Evolutionary conservation across 257 asterid genomes (phyloP).

Genomic region (Nyctanthes arbortristis): DNA sequence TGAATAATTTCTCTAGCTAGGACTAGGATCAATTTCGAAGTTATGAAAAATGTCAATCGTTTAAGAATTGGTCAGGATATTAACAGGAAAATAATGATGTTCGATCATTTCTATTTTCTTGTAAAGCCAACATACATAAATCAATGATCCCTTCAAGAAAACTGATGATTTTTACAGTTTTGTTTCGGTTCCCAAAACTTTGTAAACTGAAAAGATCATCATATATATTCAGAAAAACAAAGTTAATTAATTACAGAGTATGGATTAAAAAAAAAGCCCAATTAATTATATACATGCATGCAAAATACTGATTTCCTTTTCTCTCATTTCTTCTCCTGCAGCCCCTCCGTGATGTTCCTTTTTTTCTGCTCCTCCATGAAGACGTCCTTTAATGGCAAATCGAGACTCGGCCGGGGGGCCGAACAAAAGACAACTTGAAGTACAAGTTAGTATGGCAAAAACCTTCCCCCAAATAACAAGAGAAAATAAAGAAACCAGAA

Average conservation of each 20-base stretch:
- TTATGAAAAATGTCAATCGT: too few relatives aligned
- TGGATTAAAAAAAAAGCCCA: neutral
- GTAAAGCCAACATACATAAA: too few relatives aligned
- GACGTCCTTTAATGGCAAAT: neutral
- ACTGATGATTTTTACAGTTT: too few relatives aligned
- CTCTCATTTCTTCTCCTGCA: neutral
- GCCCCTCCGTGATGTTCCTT: neutral
- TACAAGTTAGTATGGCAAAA: neutral
- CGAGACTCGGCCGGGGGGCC: neutral
- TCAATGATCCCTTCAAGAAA: too few relatives aligned
- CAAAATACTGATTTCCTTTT: neutral
- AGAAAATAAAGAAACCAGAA: constrained; percentile 5
- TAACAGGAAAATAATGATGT: too few relatives aligned
- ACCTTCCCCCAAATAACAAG: neutral
- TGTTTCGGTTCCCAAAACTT: too few relatives aligned
- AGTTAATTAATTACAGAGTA: neutral
- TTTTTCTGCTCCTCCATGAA: neutral
- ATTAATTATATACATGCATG: neutral
- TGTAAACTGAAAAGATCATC: too few relatives aligned
- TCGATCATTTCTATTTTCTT: too few relatives aligned
- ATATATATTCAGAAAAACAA: too few relatives aligned
- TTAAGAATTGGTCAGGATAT: too few relatives aligned
- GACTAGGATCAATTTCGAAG: too few relatives aligned
- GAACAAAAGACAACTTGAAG: neutral
- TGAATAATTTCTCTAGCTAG: too few relatives aligned